These are phyloP conservation scores for Geranium incanum DNA, from an alignment of 441 rosid species.

Conservation along the genomic window DNA sequence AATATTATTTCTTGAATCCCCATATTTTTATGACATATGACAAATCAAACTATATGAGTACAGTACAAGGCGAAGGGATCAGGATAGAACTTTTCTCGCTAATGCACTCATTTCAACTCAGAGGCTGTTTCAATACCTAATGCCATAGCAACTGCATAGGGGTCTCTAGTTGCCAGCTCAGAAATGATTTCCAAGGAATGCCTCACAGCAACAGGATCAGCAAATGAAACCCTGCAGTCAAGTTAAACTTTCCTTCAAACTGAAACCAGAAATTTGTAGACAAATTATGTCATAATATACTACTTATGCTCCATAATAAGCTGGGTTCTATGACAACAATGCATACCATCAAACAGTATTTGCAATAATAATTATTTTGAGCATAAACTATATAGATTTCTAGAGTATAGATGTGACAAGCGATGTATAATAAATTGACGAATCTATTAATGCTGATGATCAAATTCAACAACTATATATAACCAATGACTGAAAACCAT, in stretches of 20 bases:
- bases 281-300: background rate
- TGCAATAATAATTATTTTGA: background rate
- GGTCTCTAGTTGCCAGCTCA: constrained; percentile 82
- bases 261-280: background rate
- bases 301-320: background rate
- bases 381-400: background rate
- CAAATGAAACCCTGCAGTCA: constrained; percentile 64
- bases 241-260: constrained; percentile 11
- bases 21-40: too few relatives aligned
- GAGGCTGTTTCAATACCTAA: constrained; percentile 41
- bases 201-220: constrained; percentile 99
- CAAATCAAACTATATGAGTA: too few relatives aligned
- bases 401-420: background rate
- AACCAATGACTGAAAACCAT: background rate
- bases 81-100: background rate
- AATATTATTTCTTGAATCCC: too few relatives aligned
- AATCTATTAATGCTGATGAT: constrained; percentile 6
- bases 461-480: constrained; percentile 1
- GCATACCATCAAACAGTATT: background rate
- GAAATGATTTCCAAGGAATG: constrained; percentile 86
- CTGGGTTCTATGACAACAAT: background rate
- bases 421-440: background rate
- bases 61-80: background rate
- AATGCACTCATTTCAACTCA: background rate
- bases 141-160: constrained; percentile 94